A percentile compares a stretch with the other conserved stretches of the same genome.
Evolutionary conservation across 2,329 filamentous ascomycete species (phyloP).

Genomic region (Colletotrichum sp.): DNA sequence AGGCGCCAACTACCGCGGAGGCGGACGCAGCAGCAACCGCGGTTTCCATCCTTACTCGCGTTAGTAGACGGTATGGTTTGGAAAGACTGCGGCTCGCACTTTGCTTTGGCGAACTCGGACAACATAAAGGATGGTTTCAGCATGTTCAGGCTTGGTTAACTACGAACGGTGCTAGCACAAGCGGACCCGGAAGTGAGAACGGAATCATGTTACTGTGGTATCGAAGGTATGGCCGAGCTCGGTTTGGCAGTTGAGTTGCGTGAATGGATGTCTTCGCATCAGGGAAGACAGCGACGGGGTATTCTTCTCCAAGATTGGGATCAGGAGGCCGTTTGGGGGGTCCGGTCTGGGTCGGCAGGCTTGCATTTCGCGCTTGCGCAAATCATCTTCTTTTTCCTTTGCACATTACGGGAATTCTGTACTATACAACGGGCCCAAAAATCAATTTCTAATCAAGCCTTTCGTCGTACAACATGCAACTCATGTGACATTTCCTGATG

Average conservation of each 20-base stretch:
- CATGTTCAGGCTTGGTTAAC: not conserved
- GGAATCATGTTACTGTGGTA: not conserved
- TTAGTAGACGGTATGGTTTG: not conserved
- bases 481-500: not conserved
- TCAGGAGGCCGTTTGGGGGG: not conserved
- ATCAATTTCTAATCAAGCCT: not conserved
- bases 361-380: not conserved
- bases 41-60: slow-evolving; percentile 79
- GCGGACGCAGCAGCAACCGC: slow-evolving; percentile 75
- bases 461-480: not conserved
- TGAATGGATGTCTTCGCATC: not conserved
- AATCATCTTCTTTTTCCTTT: not conserved
- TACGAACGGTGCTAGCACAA: not conserved
- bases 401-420: not conserved
- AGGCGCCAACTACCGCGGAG: slow-evolving; percentile 91
- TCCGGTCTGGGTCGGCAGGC: not conserved
- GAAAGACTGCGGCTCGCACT: not conserved
- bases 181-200: not conserved
- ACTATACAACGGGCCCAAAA: not conserved
- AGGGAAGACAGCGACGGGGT: not conserved
- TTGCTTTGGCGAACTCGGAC: not conserved
- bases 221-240: not conserved
- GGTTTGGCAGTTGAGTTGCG: not conserved
- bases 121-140: not conserved
- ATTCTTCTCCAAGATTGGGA: not conserved